Conservation (phyloP, 441 rosid genomes). For the Pelargonium australe region DNA sequence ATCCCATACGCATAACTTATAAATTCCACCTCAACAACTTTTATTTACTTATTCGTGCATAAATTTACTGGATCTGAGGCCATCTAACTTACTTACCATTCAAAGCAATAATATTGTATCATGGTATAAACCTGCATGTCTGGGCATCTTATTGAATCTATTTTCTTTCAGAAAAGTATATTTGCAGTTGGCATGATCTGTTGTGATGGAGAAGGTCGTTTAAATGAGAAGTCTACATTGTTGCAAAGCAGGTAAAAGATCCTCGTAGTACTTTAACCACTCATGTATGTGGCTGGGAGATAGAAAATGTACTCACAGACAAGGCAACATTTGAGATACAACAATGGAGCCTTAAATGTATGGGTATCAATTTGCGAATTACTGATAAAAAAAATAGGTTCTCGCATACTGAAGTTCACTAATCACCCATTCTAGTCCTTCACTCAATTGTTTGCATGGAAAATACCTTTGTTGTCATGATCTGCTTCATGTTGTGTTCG, state of each 20-base stretch:
- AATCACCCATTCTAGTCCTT: neutral
- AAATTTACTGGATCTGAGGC: neutral
- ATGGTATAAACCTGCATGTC: slow-evolving; percentile 13
- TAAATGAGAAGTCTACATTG: slow-evolving; percentile 81
- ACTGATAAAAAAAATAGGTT: neutral
- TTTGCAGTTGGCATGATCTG: slow-evolving; percentile 92
- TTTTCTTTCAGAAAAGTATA: slow-evolving; percentile 62
- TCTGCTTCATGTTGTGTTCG: neutral
- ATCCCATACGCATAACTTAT: neutral
- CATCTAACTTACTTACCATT: neutral
- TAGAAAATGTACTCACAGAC: neutral
- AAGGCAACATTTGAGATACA: neutral
- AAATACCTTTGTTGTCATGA: neutral
- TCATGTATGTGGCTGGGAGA: slow-evolving; percentile 3
- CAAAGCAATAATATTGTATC: neutral
- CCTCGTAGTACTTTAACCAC: slow-evolving; percentile 5
- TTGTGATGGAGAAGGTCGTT: slow-evolving; percentile 92
- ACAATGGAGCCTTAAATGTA: neutral
- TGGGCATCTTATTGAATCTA: slow-evolving; percentile 27
- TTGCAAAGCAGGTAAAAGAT: slow-evolving; percentile 77
- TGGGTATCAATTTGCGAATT: neutral
- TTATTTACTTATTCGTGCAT: neutral
- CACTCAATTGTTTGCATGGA: neutral
- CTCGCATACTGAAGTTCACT: neutral
- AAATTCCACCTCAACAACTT: neutral